These are phyloP conservation scores for Albifimbria verrucaria DNA, from an alignment of 2,329 filamentous ascomycete species.

Conservation along the genomic window DNA sequence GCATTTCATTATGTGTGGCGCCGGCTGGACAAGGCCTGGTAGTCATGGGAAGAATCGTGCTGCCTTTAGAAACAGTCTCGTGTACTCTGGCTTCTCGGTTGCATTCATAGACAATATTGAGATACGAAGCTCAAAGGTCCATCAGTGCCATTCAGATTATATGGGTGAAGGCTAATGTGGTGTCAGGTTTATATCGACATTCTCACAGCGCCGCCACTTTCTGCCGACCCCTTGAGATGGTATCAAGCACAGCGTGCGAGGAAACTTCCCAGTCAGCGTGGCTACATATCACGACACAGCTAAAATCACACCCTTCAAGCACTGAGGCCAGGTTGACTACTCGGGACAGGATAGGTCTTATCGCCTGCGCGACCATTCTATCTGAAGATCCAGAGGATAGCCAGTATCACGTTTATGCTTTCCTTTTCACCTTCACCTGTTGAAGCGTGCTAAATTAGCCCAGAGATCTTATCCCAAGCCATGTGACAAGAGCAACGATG, in stretches of 20 bases:
- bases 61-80: conserved; percentile 1
- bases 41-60: background rate
- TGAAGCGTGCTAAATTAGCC: background rate
- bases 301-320: background rate
- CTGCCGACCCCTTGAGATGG: background rate
- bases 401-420: background rate
- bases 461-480: background rate
- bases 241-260: background rate
- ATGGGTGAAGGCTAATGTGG: background rate
- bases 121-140: conserved; percentile 12
- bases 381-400: background rate
- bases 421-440: background rate
- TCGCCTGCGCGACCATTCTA: background rate
- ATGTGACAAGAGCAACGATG: background rate
- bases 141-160: background rate
- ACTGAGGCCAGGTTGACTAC: background rate
- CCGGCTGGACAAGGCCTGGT: background rate
- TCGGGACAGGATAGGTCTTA: background rate
- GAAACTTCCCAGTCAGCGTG: background rate
- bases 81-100: conserved; percentile 1
- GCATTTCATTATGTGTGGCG: conserved; percentile 7
- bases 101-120: conserved; percentile 8
- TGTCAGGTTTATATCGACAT: background rate
- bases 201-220: background rate
- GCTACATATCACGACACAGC: background rate